Percentiles rank a stretch among this genome's conserved stretches.
Evolutionary conservation across 2,329 filamentous ascomycete species (phyloP).

Genomic region (Shiraia sp.): DNA sequence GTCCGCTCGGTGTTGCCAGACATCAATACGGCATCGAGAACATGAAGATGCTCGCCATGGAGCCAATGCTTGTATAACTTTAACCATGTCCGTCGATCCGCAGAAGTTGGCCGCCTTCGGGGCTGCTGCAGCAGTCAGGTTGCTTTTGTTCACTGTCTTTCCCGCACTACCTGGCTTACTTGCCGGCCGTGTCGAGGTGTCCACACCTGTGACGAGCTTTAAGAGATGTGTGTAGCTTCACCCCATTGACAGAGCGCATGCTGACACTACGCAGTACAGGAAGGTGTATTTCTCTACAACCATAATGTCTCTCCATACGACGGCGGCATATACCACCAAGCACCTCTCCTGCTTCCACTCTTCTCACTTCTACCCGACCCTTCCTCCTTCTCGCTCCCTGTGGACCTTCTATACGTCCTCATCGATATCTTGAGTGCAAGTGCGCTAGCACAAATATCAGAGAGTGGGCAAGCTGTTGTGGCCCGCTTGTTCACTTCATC

Average conservation of each 20-base stretch:
- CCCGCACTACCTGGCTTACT: slow-evolving; percentile 82
- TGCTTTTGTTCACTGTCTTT: slow-evolving; percentile 79
- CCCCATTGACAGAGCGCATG: not conserved
- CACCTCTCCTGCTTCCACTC: slow-evolving; percentile 83
- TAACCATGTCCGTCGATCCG: slow-evolving; percentile 58
- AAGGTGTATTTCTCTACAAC: slow-evolving; percentile 93
- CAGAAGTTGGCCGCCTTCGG: slow-evolving; percentile 71
- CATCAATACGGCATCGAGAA: slow-evolving; percentile 2
- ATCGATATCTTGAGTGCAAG: slow-evolving; percentile 82
- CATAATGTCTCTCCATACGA: slow-evolving; percentile 97
- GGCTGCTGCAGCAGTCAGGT: slow-evolving; percentile 75
- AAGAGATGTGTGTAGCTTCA: slow-evolving; percentile 71
- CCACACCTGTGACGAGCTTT: slow-evolving; percentile 96
- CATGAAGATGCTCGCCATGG: slow-evolving; percentile 4
- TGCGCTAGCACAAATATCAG: slow-evolving; percentile 77
- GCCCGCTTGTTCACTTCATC: slow-evolving; percentile 78
- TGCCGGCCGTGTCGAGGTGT: slow-evolving; percentile 91
- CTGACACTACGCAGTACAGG: slow-evolving; percentile 69
- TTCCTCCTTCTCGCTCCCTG: slow-evolving; percentile 69
- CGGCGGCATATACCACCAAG: slow-evolving; percentile 79
- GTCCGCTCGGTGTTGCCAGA: slow-evolving; percentile 16
- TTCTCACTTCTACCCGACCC: slow-evolving; percentile 85
- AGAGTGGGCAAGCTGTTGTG: slow-evolving; percentile 70
- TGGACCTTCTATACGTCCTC: slow-evolving; percentile 76
- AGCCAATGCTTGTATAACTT: slow-evolving; percentile 1